A percentile compares a stretch with the other conserved stretches of the same genome.
Conservation (phyloP, 2,329 filamentous ascomycete genomes). For the Arthrobotrys conoides region DNA sequence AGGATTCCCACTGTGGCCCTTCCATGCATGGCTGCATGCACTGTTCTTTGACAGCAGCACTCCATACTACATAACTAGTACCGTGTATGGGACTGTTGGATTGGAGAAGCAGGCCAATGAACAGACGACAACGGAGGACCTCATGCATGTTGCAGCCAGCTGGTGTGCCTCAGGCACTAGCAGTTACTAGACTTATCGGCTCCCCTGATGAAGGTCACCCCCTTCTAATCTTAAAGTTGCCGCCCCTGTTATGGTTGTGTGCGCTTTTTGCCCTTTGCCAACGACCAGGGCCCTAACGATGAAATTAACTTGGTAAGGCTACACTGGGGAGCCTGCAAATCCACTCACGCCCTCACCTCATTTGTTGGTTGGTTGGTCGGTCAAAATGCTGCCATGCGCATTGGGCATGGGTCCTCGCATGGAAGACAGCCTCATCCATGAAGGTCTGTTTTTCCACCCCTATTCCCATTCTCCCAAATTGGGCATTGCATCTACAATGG, state of each 20-base stretch:
- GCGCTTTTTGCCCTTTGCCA: constrained; percentile 50
- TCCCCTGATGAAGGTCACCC: constrained; percentile 48
- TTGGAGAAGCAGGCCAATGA: constrained; percentile 26
- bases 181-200: constrained; percentile 13
- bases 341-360: constrained; percentile 46
- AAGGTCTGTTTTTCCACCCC: constrained; percentile 29
- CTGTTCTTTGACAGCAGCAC: constrained; percentile 13
- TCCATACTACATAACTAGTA: not conserved
- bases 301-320: constrained; percentile 49
- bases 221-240: constrained; percentile 61
- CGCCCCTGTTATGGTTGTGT: constrained; percentile 48
- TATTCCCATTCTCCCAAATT: constrained; percentile 57
- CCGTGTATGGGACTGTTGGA: not conserved
- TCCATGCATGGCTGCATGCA: constrained; percentile 22
- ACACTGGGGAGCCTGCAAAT: constrained; percentile 39
- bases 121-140: constrained; percentile 8
- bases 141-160: constrained; percentile 35
- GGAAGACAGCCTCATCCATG: constrained; percentile 28
- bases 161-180: constrained; percentile 24
- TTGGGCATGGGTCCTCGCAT: constrained; percentile 41
- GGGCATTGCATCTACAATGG: constrained; percentile 17
- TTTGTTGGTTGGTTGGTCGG: constrained; percentile 37
- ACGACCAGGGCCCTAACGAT: constrained; percentile 15
- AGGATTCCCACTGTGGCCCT: not conserved
- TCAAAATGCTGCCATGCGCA: constrained; percentile 48